These are phyloP conservation scores for Aspergillus brunneoviolaceus DNA, from an alignment of 2,329 filamentous ascomycete genomes.

Conservation along the genomic window DNA sequence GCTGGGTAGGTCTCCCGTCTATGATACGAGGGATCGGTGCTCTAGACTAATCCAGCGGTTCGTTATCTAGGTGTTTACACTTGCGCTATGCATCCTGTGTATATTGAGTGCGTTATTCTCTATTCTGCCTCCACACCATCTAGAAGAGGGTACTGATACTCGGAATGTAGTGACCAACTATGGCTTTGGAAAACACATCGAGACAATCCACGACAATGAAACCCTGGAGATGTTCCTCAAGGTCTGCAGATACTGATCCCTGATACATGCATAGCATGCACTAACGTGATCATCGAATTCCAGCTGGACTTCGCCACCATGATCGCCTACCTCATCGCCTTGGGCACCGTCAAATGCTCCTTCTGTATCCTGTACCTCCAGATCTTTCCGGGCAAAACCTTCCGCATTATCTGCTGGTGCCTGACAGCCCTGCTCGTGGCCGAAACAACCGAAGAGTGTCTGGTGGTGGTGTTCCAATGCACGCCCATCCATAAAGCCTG, in stretches of 20 bases:
- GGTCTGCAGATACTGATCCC: background rate
- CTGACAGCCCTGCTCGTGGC: conserved; percentile 48
- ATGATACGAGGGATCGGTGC: background rate
- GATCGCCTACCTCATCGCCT: conserved; percentile 26
- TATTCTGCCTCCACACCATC: too few relatives aligned
- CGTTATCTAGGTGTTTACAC: background rate
- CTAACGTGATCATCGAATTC: background rate
- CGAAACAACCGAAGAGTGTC: conserved; percentile 69
- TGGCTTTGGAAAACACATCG: conserved; percentile 15
- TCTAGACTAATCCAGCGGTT: background rate
- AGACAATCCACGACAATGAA: background rate
- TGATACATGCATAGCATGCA: background rate
- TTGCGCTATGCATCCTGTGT: background rate
- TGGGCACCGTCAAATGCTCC: conserved; percentile 29
- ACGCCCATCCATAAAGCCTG: conserved; percentile 15
- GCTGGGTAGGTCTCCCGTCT: background rate
- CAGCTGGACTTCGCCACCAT: conserved; percentile 16
- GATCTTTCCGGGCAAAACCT: conserved; percentile 15
- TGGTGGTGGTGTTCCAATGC: conserved; percentile 54
- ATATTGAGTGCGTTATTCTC: background rate
- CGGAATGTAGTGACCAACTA: conserved; percentile 14
- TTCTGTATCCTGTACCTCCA: conserved; percentile 19
- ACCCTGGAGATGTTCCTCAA: conserved; percentile 4
- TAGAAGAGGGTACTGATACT: background rate
- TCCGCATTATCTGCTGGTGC: conserved; percentile 9